A percentile compares a stretch with the other conserved stretches of the same genome.
phyloP scores from a whole-genome alignment of 495 filamentous ascomycete species.

The Neurospora pannonica region DNA sequence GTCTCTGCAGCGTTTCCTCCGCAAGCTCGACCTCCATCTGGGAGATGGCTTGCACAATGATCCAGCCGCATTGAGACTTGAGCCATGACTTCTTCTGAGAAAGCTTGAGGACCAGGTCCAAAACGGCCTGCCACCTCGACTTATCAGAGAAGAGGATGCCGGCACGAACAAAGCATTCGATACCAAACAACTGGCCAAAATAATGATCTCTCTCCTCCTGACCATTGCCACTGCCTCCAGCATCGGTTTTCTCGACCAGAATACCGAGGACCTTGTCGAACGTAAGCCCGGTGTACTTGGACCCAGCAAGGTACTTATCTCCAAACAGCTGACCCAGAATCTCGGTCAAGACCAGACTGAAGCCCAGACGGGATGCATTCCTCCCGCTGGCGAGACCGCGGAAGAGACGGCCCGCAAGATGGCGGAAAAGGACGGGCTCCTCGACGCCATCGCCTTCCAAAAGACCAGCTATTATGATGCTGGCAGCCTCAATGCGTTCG shows the following conservation, averaged over 20 bases:
- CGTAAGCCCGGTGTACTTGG: constrained; percentile 39
- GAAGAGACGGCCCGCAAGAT: constrained; percentile 59
- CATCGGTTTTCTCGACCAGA: constrained; percentile 58
- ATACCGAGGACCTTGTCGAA: constrained; percentile 51
- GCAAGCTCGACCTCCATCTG: constrained; percentile 45
- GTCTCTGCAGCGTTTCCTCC: constrained; percentile 49
- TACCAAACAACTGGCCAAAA: constrained; percentile 78
- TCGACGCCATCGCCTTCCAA: constrained; percentile 27
- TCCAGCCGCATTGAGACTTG: constrained; percentile 73
- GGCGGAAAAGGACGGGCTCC: constrained; percentile 38
- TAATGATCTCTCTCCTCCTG: constrained; percentile 79
- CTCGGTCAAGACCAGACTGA: constrained; percentile 81
- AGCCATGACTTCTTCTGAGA: constrained; percentile 72
- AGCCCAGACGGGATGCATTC: constrained; percentile 85
- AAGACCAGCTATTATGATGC: constrained; percentile 38
- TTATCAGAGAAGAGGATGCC: constrained; percentile 54
- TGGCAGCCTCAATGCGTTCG: constrained; percentile 42
- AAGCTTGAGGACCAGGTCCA: constrained; percentile 50
- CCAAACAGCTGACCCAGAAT: constrained; percentile 57
- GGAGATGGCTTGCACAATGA: constrained; percentile 44
- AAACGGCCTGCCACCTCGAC: constrained; percentile 51
- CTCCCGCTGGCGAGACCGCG: constrained; percentile 82
- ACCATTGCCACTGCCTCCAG: constrained; percentile 54
- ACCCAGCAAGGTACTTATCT: constrained; percentile 25
- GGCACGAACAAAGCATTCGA: constrained; percentile 75